Percentiles rank a stretch among this genome's conserved stretches.
These are phyloP conservation scores for Pelargonium nanum DNA, from an alignment of 345 rosid genomes.

Conservation along the genomic window DNA sequence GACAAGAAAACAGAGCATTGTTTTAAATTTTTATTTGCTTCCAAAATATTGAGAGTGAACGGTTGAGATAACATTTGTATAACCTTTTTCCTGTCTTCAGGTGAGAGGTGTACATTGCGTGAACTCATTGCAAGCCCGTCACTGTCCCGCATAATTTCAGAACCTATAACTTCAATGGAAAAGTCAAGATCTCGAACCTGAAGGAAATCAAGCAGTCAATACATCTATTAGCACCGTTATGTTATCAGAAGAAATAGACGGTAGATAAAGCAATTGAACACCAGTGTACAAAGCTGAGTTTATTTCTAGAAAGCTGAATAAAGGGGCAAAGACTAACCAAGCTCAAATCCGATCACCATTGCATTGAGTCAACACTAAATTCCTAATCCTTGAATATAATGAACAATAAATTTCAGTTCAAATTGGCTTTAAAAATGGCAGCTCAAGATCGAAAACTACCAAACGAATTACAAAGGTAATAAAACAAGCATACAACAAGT, in stretches of 20 bases:
- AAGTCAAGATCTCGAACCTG: conserved; percentile 90
- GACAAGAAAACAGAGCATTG: too few species aligned
- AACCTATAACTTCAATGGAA: conserved; percentile 53
- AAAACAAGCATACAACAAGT: too few species aligned
- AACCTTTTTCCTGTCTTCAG: conserved; percentile 60
- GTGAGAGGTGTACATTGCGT: conserved; percentile 65
- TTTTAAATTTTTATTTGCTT: too few species aligned
- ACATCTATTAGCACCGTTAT: background rate
- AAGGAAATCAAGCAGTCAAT: background rate
- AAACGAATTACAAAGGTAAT: too few species aligned
- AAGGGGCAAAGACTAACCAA: background rate
- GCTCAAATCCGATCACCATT: too few species aligned
- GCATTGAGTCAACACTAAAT: too few species aligned
- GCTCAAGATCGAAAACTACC: too few species aligned
- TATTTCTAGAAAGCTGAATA: background rate
- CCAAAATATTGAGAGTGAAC: too few species aligned
- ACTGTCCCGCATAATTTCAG: conserved; percentile 53
- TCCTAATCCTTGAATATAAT: too few species aligned
- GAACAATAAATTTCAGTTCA: too few species aligned
- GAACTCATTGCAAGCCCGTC: conserved; percentile 92
- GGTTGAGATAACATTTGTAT: background rate
- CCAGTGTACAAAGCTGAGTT: background rate
- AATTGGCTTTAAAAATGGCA: too few species aligned
- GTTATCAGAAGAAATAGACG: background rate
- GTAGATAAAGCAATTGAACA: background rate